Evolutionary conservation across 2,329 filamentous ascomycete species (phyloP), one percentile per base, ranked within the genome.

Genomic region (Rutstroemia sydowiana): DNA sequence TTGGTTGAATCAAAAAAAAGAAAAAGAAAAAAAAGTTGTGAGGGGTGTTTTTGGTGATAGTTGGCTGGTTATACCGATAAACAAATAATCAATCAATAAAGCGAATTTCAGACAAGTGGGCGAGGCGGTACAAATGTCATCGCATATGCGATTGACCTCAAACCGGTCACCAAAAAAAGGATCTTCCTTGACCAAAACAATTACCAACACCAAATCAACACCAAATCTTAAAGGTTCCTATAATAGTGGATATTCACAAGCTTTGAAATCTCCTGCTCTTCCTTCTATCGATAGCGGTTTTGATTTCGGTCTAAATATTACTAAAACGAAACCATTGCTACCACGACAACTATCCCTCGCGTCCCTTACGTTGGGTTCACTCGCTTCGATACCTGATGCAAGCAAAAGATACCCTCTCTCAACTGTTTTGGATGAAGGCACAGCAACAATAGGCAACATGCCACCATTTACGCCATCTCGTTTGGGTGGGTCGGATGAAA

Each of bases 301-400:
- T 20, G 16, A 41, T 14, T 48, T 47, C 18, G 44, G 36, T 13
- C 8, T 36, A 36, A 42, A 41, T 18, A 48, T 45, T 50, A 23
- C 28, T 30, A 37, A n/a, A 11, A 34, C 30, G 30, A 44, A 47
- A 28, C 34, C 42, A 9, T 30, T 75, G 53, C 73, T 84, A 59
- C 75, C 78, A 63, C 82, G 86, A 65, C 90, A 91, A 72, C 75
- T 77, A 55, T 89, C 85, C 45, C 73, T 88, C 57, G 84, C 82
- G 56, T 81, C 85, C 45, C 75, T 91, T 58, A 87, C 83, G 47
- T 73, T 74, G 55, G 73, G 72, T 63, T 81, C 81, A 23, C 74
- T 85, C 50, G 81, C 82, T 57, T 73, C 77, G 55, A 83, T 85
- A 58, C 82, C 82, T 62, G 81, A 85, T 80, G 79, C 78, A 60